Evolutionary conservation across 2,329 filamentous ascomycete species (phyloP), one percentile per base, ranked within the genome.

Genomic region (Colletotrichum siamense): DNA sequence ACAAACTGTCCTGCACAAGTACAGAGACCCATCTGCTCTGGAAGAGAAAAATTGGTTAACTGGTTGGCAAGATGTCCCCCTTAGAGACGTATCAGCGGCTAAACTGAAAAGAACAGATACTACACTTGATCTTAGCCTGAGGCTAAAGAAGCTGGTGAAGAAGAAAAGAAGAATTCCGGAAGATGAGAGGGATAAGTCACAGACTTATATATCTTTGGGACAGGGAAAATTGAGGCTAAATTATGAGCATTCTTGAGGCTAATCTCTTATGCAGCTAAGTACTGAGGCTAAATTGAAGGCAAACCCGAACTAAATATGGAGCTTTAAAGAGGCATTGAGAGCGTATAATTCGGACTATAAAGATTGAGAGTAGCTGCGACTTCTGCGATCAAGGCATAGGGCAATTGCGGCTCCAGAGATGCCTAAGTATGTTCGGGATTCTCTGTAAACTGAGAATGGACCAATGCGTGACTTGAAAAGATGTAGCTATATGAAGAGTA

Each of bases 111-210:
- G 71, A 73, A 73, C 65, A 63, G 65, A 73, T 62, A 73, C 63
- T 69, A 69, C 64, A 69, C 36, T 73, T 63, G 65, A 63, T 73
- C 65, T 55, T 62, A 81, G 81, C 79, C 77, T 55, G 39, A 59
- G 79, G 79, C 79, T 76, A 80, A 71, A 77, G 72, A 59, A 79
- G 77, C 70, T 81, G 30, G 39, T 57, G 67, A 78, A 74, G 74
- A 74, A 61, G 69, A 78, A 73, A 73, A 71, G 24, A 59, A 77
- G 69, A 24, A 32, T n/a, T 22, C 6, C n/a, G n/a, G 44, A 22
- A 52, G n/a, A 22, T 52, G 44, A 3, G 44, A 52, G n/a, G n/a
- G 12, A 52, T 52, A 52, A 52, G n/a, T 52, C n/a, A 52, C n/a
- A 22, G 44, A 22, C 44, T 52, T 22, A 22, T 52, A 22, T 8